Evolutionary conservation across 2,329 filamentous ascomycete genomes (phyloP), one percentile per base, ranked within the genome.

Genomic region (Fusarium longipes): DNA sequence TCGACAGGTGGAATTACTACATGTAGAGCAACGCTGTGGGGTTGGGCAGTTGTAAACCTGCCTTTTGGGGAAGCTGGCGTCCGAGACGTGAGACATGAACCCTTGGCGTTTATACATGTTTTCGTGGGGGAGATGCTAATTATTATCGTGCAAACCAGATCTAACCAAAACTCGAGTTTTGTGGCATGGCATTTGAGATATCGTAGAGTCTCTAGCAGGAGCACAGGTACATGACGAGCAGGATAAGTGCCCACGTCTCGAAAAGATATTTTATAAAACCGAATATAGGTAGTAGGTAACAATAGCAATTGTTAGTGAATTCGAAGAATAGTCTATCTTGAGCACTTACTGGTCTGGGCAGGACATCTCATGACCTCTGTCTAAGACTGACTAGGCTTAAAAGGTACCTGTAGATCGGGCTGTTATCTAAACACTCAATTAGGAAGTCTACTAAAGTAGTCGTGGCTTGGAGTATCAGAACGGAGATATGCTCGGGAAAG

Each of bases 31-130:
- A 32, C 35, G 44, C 14, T 66, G 65, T 51, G 65, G 65, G 61
- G 65, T 43, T 48, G 52, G 18, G 8, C 8, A 18, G 10, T 25
- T 59, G 38, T 27, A 29, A 67, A 70, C 62, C 66, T 70, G 58
- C 66, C 66, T 51, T 39, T 70, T 70, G 57, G 42, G 62, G 66
- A 39, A 69, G 47, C 47, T 25, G 25, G 54, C 17, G 44, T 64
- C 64, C 65, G 64, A 57, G 43, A 40, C 24, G 14, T 58, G 45
- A 53, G 45, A 35, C 48, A 42, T 22, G 40, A 33, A 25, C 10
- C 33, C 27, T 45, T 47, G 32, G 29, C 29, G 17, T 18, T 22
- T 62, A 47, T 14, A 54, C 33, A 40, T 45, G 32, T 25, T 18
- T 60, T 57, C n/a, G 35, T 39, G 33, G 47, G 39, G 24, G 30